Conservation (phyloP, 2,329 filamentous ascomycete species). For the Arthrobotrys conoides region DNA sequence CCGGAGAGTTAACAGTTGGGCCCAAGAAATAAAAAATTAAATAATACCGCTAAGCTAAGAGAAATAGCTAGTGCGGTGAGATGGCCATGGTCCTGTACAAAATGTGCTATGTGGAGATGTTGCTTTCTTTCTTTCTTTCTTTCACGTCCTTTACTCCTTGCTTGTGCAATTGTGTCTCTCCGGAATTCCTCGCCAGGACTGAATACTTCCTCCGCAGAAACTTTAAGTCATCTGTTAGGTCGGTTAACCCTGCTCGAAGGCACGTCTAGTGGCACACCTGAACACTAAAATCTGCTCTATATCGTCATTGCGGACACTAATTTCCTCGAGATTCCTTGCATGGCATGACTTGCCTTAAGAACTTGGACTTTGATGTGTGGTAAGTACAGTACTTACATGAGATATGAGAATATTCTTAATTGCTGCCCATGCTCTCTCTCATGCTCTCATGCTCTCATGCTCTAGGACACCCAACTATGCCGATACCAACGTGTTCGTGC, state of each 20-base stretch:
- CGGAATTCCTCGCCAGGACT: slow-evolving; percentile 36
- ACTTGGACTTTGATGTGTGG: too few relatives aligned
- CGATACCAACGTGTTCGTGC: slow-evolving; percentile 48
- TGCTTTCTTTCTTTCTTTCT: too few relatives aligned
- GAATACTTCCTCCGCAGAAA: slow-evolving; percentile 12
- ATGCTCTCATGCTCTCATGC: too few relatives aligned
- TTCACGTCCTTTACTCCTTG: slow-evolving; percentile 12
- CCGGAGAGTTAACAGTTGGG: background rate
- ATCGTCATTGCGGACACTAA: slow-evolving; percentile 61
- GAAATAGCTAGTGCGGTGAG: background rate
- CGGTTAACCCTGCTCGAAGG: slow-evolving; percentile 37
- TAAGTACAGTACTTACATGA: too few relatives aligned
- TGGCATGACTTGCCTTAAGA: slow-evolving; percentile 34
- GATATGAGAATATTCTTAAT: slow-evolving; percentile 29
- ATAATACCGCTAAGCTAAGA: background rate
- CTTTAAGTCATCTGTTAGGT: slow-evolving; percentile 17
- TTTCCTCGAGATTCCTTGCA: slow-evolving; percentile 59
- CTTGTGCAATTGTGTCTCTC: slow-evolving; percentile 32
- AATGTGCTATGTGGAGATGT: slow-evolving; percentile 8
- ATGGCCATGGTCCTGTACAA: too few relatives aligned
- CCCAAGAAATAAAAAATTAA: background rate
- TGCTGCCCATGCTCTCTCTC: background rate
- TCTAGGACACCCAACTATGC: slow-evolving; percentile 18
- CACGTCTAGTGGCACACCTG: slow-evolving; percentile 49
- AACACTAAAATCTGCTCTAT: slow-evolving; percentile 54